Conservation (phyloP, 2,329 filamentous ascomycete genomes). For the Nigrograna mackinnonii region DNA sequence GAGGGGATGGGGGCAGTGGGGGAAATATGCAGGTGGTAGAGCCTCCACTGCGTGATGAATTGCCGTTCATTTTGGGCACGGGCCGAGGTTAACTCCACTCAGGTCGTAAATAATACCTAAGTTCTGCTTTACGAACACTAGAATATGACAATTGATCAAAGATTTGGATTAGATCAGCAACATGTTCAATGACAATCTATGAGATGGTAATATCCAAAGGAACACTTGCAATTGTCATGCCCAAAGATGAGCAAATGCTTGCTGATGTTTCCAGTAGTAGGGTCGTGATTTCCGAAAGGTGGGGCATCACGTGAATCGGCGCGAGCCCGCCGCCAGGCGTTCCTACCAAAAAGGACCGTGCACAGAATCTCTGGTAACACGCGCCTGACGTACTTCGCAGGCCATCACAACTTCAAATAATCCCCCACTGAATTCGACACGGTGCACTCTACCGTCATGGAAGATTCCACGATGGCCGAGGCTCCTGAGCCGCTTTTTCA, state of each 20-base stretch:
- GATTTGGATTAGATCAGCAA: too few relatives aligned
- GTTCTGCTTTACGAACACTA: too few relatives aligned
- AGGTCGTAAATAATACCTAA: too few relatives aligned
- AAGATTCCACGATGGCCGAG: slow-evolving; percentile 35
- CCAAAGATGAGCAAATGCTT: too few relatives aligned
- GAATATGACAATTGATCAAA: too few relatives aligned
- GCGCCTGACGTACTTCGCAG: too few relatives aligned
- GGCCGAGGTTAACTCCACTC: slow-evolving; percentile 16
- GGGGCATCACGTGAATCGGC: slow-evolving; percentile 9
- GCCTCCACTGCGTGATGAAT: neutral
- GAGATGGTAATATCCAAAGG: too few relatives aligned
- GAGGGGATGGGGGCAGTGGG: neutral
- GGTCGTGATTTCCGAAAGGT: neutral
- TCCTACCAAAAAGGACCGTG: too few relatives aligned
- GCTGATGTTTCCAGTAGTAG: neutral
- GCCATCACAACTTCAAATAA: neutral
- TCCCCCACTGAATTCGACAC: neutral
- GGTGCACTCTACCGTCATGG: slow-evolving; percentile 29
- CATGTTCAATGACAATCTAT: too few relatives aligned
- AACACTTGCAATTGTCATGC: too few relatives aligned
- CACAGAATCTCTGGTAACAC: too few relatives aligned
- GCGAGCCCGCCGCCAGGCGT: too few relatives aligned
- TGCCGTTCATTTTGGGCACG: slow-evolving; percentile 6
- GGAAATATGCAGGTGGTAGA: neutral
- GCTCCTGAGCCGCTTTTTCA: slow-evolving; percentile 40